Percentiles rank a stretch among this genome's conserved stretches.
Conservation (phyloP, 768 basidiomycete genomes). For the Xanthoconium purpureum region DNA sequence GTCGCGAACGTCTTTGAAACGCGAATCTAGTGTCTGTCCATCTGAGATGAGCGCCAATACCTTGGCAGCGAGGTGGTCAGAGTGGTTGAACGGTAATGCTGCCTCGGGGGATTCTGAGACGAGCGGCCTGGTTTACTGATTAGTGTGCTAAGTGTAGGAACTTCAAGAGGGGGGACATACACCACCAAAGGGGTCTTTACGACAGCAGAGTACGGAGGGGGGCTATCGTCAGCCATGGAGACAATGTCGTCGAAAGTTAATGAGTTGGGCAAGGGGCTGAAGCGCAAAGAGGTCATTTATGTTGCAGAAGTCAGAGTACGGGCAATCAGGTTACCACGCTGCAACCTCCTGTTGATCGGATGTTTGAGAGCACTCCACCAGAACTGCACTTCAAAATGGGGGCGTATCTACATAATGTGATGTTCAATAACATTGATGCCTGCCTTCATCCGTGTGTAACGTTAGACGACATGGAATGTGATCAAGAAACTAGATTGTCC, state of each 20-base stretch:
- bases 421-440: not conserved
- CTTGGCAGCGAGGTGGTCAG: conserved; percentile 1
- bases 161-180: not conserved
- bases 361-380: not conserved
- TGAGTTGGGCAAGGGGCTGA: not conserved
- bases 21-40: conserved; percentile 8
- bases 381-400: not conserved
- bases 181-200: not conserved
- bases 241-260: not conserved
- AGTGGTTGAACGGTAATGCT: conserved; percentile 9
- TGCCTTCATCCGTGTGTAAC: no score
- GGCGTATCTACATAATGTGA: conserved; percentile 11
- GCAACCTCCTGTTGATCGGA: not conserved
- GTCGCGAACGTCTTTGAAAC: conserved; percentile 14
- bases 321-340: not conserved
- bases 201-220: conserved; percentile 19
- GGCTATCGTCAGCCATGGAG: conserved; percentile 10
- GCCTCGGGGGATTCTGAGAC: not conserved
- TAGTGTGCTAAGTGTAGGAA: not conserved
- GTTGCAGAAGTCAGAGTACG: not conserved
- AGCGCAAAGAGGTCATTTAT: not conserved
- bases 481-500: no score
- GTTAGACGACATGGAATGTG: not conserved
- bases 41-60: conserved; percentile 14
- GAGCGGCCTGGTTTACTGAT: not conserved